Base-by-base conservation (phyloP, 306 rosid genomes). In the Canavalia gladiata region DNA sequence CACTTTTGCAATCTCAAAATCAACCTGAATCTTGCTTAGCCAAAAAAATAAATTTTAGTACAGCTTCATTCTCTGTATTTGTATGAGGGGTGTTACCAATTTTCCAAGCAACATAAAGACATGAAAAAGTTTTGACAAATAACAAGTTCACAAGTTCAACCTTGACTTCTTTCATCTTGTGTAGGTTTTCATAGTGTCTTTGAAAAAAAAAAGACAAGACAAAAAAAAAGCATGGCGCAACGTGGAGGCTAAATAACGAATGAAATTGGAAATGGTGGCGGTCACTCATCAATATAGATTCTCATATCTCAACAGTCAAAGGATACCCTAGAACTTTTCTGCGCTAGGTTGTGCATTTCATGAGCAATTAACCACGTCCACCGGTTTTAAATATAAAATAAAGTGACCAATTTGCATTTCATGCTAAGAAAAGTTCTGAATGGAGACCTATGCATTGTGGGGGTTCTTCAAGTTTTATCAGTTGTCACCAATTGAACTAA, bases 281-380 rank as follows among this genome's bases (percentile, higher is more conserved):
- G 39, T 47, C 71, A 10, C 35, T n/a, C 2, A 34, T 68, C 25
- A 9, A 3, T 0, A 28, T 3, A 74, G 73, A 74, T 84, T 84
- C 68, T 75, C 81, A 79, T 4, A 84, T 84, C 84, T 56, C 68
- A 1, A 83, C 45, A 69, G 60, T 50, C 11, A 28, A 68, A 68
- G 10, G 41, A 9, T 34, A 4, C 30, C 62, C 41, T 59, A 0
- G 2, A 56, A 31, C 30, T 57, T 58, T 69, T 10, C 30, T 57
- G 18, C 2, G 13, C 13, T 7, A 30, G 6, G 46, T 72, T 72
- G 71, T 39, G 37, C 8, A 78, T 68, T 77, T 42, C 78, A 37
- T 8, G 37, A 13, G 37, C 37, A 51, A 54, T 78, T 37, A 60
- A 50, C 66, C 12, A 39, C 37, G 35, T 13, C 47, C 7, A 28